Base-by-base conservation (phyloP, 2,329 filamentous ascomycete genomes). In the Cordyceps pruinosa region DNA sequence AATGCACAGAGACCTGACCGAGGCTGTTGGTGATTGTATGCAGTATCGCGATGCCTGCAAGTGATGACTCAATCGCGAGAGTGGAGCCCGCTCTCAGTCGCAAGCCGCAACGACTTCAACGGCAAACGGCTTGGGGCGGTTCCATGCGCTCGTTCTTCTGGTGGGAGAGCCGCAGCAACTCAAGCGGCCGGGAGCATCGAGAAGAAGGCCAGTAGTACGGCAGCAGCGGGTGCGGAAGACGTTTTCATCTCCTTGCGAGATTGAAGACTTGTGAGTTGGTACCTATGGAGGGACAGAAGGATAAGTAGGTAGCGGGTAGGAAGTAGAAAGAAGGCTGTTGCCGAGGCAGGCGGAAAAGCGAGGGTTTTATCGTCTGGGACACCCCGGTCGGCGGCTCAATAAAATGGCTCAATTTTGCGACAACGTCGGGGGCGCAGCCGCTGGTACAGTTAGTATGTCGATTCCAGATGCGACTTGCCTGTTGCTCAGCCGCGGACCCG, bases 31-130 rank as follows among this genome's bases (percentile, higher is more conserved):
- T 34, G 45, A n/a, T 50, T 37, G 48, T 25, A 17, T 9, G 25
- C 25, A 28, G 41, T 58, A 30, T 57, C 46, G 54, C 17, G 49
- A 58, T 44, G 25, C 9, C 37, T 42, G 49, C 23, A 41, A 19
- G 7, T n/a, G 56, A 35, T 54, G 56, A 58, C 41, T 58, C 56
- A 54, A 58, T 35, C 26, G 21, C 26, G n/a, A 23, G 37, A 45
- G 54, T 57, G 54, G 54, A 44, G 32, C 46, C 46, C 21, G 34
- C 28, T 13, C 7, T 42, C 34, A 42, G 25, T 30, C 4, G 15
- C 37, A 47, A 47, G 30, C n/a, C 46, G 19, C 19, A n/a, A 19
- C 35, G 54, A 9, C 46, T 50, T 26, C 25, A 35, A 44, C 34
- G 34, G 26, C 34, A 35, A 34, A 48, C 4, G 23, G 26, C n/a